phyloP scores from a whole-genome alignment of 1,139 yeast genomes.

The Diutina neorugosa region DNA sequence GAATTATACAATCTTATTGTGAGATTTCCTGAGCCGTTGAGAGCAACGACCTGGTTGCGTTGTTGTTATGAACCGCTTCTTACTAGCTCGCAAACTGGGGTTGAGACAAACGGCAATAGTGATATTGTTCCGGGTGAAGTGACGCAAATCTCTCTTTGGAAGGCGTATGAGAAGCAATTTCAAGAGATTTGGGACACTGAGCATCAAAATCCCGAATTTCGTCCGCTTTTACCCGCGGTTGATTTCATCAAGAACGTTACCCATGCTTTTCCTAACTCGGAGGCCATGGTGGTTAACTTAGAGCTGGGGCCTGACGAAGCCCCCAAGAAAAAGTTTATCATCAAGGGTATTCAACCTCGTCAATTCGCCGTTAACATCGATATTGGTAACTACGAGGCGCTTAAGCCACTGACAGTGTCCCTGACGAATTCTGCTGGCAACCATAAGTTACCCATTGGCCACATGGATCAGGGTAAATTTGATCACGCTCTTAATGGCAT shows the following conservation, averaged over 20 bases:
- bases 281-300: conserved; percentile 78
- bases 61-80: conserved; percentile 67
- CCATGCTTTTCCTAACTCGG: conserved; percentile 80
- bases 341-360: conserved; percentile 61
- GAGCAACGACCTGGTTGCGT: conserved; percentile 94
- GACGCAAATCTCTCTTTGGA: conserved; percentile 93
- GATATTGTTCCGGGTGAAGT: conserved; percentile 54
- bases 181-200: conserved; percentile 27
- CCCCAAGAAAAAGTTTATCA: conserved; percentile 62
- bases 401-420: neutral
- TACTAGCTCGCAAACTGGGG: conserved; percentile 5
- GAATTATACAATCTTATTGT: conserved; percentile 52
- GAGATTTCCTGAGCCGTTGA: conserved; percentile 66
- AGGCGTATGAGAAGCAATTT: conserved; percentile 83
- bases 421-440: neutral
- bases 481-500: conserved; percentile 16
- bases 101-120: neutral
- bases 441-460: conserved; percentile 16
- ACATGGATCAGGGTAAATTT: conserved; percentile 24
- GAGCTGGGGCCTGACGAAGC: conserved; percentile 33
- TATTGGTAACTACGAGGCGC: conserved; percentile 33
- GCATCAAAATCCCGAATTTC: conserved; percentile 35
- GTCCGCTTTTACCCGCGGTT: conserved; percentile 79
- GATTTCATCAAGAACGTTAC: conserved; percentile 93
- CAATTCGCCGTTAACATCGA: conserved; percentile 33